Evolutionary conservation across 352 stramenopile genomes (phyloP), one percentile per base, ranked within the genome.

Genomic region (Thalassiosira exigua): DNA sequence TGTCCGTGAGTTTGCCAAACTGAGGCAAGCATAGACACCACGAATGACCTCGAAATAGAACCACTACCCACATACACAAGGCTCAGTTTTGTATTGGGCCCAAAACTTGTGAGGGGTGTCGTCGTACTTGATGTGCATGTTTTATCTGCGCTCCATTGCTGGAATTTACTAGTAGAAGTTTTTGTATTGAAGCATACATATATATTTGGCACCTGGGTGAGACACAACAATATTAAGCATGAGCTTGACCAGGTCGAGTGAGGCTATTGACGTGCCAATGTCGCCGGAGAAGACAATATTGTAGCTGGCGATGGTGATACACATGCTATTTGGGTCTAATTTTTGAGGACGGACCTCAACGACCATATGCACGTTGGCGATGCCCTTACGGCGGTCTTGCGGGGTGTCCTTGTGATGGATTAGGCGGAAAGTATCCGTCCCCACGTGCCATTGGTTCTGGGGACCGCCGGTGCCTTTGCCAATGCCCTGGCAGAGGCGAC

Each of bases 151-250:
- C 3, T 62, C 53, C 42, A 84, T 54, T 1, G 69, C 52, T 0
- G 68, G 79, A 14, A 22, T 84, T 11, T 27, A 24, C 11, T 75
- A 42, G 42, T 84, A 81, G n/a, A n/a, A n/a, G n/a, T n/a, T n/a
- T n/a, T n/a, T n/a, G n/a, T n/a, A n/a, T n/a, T n/a, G n/a, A 30
- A 22, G 4, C 27, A 42, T 26, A 65, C 50, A n/a, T n/a, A n/a
- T n/a, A 30, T 53, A 65, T 51, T 41, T 62, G 1, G 75, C 68
- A 44, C 22, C 54, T 2, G 3, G 7, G 1, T 17, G 33, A 4
- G 3, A 48, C n/a, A 59, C 26, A 4, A 59, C 59, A 59, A 36
- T 59, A 12, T 59, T 69, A n/a, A 26, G 57, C 4, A 59, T 60
- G 3, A 59, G 39, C 29, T 59, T 58, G 0, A 21, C 56, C 4